phyloP scores from a whole-genome alignment of 2,329 filamentous ascomycete genomes.

The Pestalotiopsis sp. region DNA sequence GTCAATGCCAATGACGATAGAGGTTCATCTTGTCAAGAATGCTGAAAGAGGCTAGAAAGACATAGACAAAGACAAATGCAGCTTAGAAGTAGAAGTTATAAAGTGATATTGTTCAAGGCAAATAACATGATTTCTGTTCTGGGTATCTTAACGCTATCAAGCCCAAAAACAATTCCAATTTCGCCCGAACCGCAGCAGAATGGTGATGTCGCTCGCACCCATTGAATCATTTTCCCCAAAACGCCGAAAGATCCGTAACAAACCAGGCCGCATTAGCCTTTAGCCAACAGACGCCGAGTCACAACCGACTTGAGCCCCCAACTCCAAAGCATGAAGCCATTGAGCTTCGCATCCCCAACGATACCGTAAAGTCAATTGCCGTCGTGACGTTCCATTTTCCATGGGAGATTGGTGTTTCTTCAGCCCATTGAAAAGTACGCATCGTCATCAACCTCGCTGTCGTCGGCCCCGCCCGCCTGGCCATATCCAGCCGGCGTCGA shows the following conservation, averaged over 20 bases:
- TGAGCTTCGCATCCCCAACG: background rate
- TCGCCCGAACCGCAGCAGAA: background rate
- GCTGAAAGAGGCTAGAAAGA: background rate
- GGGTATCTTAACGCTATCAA: slow-evolving; percentile 4
- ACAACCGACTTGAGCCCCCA: background rate
- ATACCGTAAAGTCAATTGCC: background rate
- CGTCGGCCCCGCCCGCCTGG: background rate
- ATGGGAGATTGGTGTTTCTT: background rate
- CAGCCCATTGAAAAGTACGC: slow-evolving; percentile 19
- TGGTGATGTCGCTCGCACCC: background rate
- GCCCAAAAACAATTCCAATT: background rate
- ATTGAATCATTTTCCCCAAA: background rate
- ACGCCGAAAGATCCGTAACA: background rate
- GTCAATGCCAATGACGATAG: background rate
- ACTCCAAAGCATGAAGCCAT: background rate
- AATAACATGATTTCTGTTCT: background rate
- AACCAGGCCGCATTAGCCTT: background rate
- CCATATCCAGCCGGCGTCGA: background rate
- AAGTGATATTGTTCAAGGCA: background rate
- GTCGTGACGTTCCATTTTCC: background rate
- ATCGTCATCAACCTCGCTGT: slow-evolving; percentile 13
- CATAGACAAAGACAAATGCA: background rate
- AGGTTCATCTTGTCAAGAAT: background rate
- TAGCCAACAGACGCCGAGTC: background rate
- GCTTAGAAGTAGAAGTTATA: background rate